Base-by-base conservation (phyloP, 495 filamentous ascomycete species). In the Hypoxylon cercidicola region DNA sequence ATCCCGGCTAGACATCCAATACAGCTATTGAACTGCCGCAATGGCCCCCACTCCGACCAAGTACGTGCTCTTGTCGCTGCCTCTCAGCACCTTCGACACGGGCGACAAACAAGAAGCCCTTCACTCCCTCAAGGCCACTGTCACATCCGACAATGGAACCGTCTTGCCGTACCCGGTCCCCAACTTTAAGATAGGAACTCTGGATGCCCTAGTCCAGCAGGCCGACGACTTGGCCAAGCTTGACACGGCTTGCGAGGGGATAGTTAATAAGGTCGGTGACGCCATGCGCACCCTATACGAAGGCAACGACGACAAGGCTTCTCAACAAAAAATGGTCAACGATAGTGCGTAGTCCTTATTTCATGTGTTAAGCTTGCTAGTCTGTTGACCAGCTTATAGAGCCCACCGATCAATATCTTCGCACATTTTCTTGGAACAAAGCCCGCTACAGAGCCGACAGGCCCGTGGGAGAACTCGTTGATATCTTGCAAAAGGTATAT, bases 191-290 rank as follows among this genome's bases (percentile, higher is more conserved):
- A 96, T 99, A 76, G 95, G 95, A 50, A 97, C 95, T 1, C 83
- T 99, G 47, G 95, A 99, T 77, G 92, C 90, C 40, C 81, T 99
- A n/a, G 93, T 99, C 21, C 91, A 96, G 78, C 94, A 99, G 73
- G 95, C 95, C 35, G 95, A 99, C 73, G 94, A 97, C 71, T 81
- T 99, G 40, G 85, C 89, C 32, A 99, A 98, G 85, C 87, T 99
- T 25, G 89, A 92, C 60, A 69, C 79, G 11, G 83, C 84, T 28
- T 97, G 93, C 68, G 89, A 93, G 77, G 87, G 81, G 43, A 91
- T 97, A 9, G 93, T 96, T 39, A 82, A 81, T 45, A 97, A 97
- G 78, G 90, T 98, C 37, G 88, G 87, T 58, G 95, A 99, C 72
- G 90, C 92, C 45, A 76, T 99, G 77, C 84, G 83, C 75, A 87